A percentile compares a stretch with the other conserved stretches of the same genome.
Evolutionary conservation across 139 green algal species (phyloP).

Genomic region (Tetraselmis striata): DNA sequence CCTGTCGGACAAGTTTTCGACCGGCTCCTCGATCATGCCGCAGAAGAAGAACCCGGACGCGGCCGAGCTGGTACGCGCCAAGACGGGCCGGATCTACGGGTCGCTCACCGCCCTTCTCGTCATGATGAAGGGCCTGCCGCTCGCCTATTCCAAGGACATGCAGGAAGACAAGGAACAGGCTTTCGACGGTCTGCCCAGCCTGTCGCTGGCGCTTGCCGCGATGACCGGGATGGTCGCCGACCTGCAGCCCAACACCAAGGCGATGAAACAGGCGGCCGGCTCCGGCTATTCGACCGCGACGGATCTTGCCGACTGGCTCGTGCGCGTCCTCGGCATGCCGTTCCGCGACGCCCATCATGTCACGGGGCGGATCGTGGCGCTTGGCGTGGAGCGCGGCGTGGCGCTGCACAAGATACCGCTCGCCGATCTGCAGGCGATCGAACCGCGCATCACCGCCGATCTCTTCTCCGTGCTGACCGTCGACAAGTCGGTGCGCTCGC

Average conservation of each 20-base stretch:
- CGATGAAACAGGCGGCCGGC: constrained; percentile 74
- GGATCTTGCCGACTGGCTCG: constrained; percentile 98
- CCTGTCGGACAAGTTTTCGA: constrained; percentile 89
- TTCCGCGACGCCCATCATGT: constrained; percentile 95
- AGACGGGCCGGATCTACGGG: constrained; percentile 64
- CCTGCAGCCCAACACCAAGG: constrained; percentile 76
- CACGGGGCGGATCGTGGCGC: constrained; percentile 79
- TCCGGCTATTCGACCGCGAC: constrained; percentile 94
- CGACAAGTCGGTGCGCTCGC: too few relatives aligned
- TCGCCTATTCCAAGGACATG: constrained; percentile 99
- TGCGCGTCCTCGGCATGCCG: constrained; percentile 88
- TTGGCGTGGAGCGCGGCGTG: constrained; percentile 75
- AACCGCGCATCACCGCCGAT: constrained; percentile 82
- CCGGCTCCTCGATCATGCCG: constrained; percentile 92
- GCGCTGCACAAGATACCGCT: constrained; percentile 65
- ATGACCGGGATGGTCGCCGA: constrained; percentile 85
- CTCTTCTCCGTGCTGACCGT: constrained; percentile 73
- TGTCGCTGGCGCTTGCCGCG: constrained; percentile 82
- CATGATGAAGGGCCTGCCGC: constrained; percentile 88
- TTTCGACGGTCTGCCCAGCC: constrained; percentile 91
- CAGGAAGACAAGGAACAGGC: constrained; percentile 88
- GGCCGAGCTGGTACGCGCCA: constrained; percentile 89
- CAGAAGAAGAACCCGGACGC: constrained; percentile 99
- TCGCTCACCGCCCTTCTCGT: constrained; percentile 82
- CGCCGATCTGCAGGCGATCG: constrained; percentile 70